Evolutionary conservation across 345 rosid species (phyloP), one percentile per base, ranked within the genome.

Genomic region (Salix suchowensis): DNA sequence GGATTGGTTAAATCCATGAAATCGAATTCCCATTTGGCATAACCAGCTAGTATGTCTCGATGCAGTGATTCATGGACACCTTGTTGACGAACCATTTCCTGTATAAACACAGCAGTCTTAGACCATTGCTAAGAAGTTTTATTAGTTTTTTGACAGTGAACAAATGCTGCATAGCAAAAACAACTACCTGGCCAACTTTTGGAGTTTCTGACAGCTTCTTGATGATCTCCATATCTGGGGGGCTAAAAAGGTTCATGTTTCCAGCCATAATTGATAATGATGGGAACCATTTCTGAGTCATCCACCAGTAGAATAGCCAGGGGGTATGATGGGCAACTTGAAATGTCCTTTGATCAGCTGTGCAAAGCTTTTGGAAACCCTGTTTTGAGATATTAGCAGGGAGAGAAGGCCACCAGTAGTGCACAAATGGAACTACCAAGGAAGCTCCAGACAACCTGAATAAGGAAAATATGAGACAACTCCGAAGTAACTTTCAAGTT

Each of bases 291-390:
- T 95, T 95, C 78, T 93, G 97, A 30, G 88, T 83, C 89, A 95
- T 85, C 97, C 97, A 95, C 96, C 96, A 90, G 86, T 91, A 74
- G 68, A 93, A 80, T 34, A 95, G 50, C 94, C 97, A 93, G 12
- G 97, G 98, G 46, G 84, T 74, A 36, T 86, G 81, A 82, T 87
- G 88, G 42, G 96, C 97, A 24, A 95, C 82, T 26, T 81, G 77
- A 79, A 87, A 91, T 13, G 92, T 74, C 96, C 93, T 85, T 39
- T 83, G 89, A 76, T 92, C 89, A 2, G 76, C 64, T 11, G 24
- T 48, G 37, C 75, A 88, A 70, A 89, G 73, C 83, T 40, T 83
- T 68, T 79, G 32, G 0, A 93, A 72, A 15, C 83, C 80, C 70
- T 78, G 78, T 37, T 67, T 86, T 19, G 86, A 34, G 52, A 91